Conservation (phyloP, 1,284 basidiomycete genomes). For the Cutaneotrichosporon cavernicola region DNA sequence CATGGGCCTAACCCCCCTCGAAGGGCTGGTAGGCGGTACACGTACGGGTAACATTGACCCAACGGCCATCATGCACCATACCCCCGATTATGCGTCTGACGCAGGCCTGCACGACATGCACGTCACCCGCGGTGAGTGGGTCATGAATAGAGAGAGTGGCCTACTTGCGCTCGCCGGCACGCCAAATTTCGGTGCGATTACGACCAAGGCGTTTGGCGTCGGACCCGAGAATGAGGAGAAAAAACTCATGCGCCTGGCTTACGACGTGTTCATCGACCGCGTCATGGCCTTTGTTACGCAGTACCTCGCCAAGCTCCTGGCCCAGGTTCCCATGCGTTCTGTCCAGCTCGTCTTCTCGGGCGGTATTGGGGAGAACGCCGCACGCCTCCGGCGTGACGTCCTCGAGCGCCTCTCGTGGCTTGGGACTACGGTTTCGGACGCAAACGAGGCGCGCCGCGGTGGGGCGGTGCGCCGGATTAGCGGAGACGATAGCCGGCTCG, state of each 20-base stretch:
- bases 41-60: conserved; percentile 78
- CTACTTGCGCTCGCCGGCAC: conserved; percentile 69
- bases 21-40: conserved; percentile 78
- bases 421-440: conserved; percentile 59
- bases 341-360: conserved; percentile 81
- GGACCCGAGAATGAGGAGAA: conserved; percentile 16
- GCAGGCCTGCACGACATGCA: conserved; percentile 59
- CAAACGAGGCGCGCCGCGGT: conserved; percentile 31
- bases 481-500: conserved; percentile 44
- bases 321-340: conserved; percentile 44
- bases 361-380: conserved; percentile 75
- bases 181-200: conserved; percentile 68
- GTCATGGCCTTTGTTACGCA: conserved; percentile 68
- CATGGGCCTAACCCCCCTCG: conserved; percentile 52
- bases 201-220: conserved; percentile 24
- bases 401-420: conserved; percentile 60
- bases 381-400: conserved; percentile 63
- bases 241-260: conserved; percentile 59
- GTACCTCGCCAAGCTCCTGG: conserved; percentile 68
- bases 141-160: conserved; percentile 74
- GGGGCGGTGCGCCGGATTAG: conserved; percentile 51
- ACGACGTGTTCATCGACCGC: conserved; percentile 71
- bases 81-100: conserved; percentile 60
- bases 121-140: conserved; percentile 71
- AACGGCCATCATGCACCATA: conserved; percentile 80